phyloP scores from a whole-genome alignment of 257 asterid genomes.

The Parsonsia alboflavescens region DNA sequence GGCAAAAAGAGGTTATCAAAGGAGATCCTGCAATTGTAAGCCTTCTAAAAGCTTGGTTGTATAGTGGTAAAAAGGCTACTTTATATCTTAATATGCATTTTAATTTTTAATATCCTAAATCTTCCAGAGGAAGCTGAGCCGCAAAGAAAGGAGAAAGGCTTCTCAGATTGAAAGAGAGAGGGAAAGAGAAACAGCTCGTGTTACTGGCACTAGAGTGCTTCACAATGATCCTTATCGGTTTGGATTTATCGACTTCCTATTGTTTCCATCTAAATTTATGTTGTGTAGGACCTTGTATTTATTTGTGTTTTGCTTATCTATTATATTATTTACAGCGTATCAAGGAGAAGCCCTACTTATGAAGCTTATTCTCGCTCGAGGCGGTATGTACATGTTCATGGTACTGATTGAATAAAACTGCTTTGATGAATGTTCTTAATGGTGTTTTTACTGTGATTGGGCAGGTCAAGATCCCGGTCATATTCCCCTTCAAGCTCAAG shows the following conservation, averaged over 20 bases:
- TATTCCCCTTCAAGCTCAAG: constrained; percentile 78
- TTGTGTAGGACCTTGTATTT: not conserved
- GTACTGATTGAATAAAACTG: not conserved
- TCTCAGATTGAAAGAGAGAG: constrained; percentile 88
- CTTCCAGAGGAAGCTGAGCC: constrained; percentile 82
- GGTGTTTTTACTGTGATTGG: constrained; percentile 22
- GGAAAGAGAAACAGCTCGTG: constrained; percentile 82
- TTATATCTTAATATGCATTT: not conserved
- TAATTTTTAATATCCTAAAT: constrained; percentile 15
- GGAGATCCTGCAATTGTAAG: constrained; percentile 98
- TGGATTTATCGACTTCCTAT: constrained; percentile 9
- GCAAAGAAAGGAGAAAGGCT: constrained; percentile 93
- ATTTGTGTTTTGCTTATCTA: not conserved
- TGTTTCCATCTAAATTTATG: constrained; percentile 9
- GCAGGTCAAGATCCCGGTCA: constrained; percentile 84
- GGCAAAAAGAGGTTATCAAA: constrained; percentile 91
- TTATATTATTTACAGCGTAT: constrained; percentile 47
- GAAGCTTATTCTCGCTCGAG: constrained; percentile 92
- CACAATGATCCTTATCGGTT: constrained; percentile 93
- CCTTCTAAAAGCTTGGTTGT: constrained; percentile 8
- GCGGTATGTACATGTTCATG: constrained; percentile 38
- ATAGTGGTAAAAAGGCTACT: constrained; percentile 8
- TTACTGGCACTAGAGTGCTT: constrained; percentile 68
- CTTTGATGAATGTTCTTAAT: constrained; percentile 11
- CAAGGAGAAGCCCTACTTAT: constrained; percentile 94